These are phyloP conservation scores for Cryphonectria carpinicola DNA, from an alignment of 2,329 filamentous ascomycete genomes.

Conservation along the genomic window DNA sequence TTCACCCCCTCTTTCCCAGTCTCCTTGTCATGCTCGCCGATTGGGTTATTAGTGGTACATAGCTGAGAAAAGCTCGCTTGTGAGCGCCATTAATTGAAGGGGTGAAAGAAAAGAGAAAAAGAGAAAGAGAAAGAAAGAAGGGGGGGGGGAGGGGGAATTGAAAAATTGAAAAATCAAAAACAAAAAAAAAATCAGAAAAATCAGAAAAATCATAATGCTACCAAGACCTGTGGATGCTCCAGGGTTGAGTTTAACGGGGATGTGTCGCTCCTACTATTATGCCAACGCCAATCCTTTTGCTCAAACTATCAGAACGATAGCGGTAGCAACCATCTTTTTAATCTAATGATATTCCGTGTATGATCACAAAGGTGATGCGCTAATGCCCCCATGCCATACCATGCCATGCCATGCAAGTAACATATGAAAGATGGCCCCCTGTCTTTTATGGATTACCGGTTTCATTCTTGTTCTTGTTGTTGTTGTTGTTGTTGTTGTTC, in stretches of 20 bases:
- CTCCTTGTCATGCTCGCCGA: not conserved
- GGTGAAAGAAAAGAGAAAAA: not conserved
- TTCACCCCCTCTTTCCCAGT: not conserved
- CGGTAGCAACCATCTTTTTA: not conserved
- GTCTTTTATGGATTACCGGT: not conserved
- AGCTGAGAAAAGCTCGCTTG: not conserved
- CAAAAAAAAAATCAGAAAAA: not conserved
- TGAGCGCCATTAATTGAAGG: not conserved
- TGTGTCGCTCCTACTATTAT: not conserved
- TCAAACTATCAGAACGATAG: not conserved
- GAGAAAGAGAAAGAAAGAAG: not conserved
- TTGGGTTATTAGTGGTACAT: not conserved
- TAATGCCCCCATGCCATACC: not conserved
- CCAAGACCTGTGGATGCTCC: constrained; percentile 4
- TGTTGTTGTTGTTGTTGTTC: not conserved
- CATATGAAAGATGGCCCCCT: not conserved
- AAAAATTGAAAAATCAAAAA: not conserved
- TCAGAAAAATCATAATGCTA: not conserved
- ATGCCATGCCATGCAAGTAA: constrained; percentile 5
- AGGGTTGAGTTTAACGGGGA: not conserved
- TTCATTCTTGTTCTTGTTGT: not conserved
- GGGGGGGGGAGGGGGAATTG: not conserved
- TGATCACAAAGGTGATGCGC: not conserved
- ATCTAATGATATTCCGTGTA: constrained; percentile 1
- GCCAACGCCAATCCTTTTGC: constrained; percentile 1